phyloP scores from a whole-genome alignment of 352 stramenopile species.

The Phytophthora parvispora region DNA sequence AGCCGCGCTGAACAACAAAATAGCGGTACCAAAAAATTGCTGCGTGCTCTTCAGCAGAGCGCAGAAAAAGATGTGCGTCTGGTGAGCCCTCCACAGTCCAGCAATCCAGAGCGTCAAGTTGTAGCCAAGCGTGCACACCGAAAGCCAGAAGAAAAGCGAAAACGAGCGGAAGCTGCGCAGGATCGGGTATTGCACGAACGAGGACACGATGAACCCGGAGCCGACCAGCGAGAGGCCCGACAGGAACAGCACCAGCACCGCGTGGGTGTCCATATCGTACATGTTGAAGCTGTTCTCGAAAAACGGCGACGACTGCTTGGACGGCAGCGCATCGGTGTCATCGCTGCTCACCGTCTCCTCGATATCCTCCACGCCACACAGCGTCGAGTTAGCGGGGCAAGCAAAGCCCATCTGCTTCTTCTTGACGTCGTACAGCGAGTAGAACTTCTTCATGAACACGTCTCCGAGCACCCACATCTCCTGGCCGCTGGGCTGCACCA shows the following conservation, averaged over 20 bases:
- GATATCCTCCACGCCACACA: slow-evolving; percentile 57
- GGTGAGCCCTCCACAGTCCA: slow-evolving; percentile 47
- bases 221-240: slow-evolving; percentile 77
- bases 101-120: slow-evolving; percentile 72
- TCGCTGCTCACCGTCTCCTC: slow-evolving; percentile 14
- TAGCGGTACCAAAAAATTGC: slow-evolving; percentile 75
- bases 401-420: slow-evolving; percentile 91
- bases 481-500: slow-evolving; percentile 82
- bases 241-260: slow-evolving; percentile 78
- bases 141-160: slow-evolving; percentile 74
- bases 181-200: slow-evolving; percentile 73
- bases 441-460: slow-evolving; percentile 97
- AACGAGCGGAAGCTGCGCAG: slow-evolving; percentile 63
- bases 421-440: slow-evolving; percentile 93
- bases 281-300: slow-evolving; percentile 78
- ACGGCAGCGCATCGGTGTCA: slow-evolving; percentile 25
- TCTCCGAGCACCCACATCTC: slow-evolving; percentile 98
- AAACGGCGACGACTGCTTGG: slow-evolving; percentile 39
- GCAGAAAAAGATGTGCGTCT: slow-evolving; percentile 59
- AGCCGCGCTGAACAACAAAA: slow-evolving; percentile 64
- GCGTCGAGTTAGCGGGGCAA: slow-evolving; percentile 51
- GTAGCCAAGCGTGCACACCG: slow-evolving; percentile 66
- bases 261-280: slow-evolving; percentile 80
- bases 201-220: slow-evolving; percentile 70
- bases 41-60: slow-evolving; percentile 61